Evolutionary conservation across 2,329 filamentous ascomycete genomes (phyloP).

Genomic region (Pseudocercospora crystallina): DNA sequence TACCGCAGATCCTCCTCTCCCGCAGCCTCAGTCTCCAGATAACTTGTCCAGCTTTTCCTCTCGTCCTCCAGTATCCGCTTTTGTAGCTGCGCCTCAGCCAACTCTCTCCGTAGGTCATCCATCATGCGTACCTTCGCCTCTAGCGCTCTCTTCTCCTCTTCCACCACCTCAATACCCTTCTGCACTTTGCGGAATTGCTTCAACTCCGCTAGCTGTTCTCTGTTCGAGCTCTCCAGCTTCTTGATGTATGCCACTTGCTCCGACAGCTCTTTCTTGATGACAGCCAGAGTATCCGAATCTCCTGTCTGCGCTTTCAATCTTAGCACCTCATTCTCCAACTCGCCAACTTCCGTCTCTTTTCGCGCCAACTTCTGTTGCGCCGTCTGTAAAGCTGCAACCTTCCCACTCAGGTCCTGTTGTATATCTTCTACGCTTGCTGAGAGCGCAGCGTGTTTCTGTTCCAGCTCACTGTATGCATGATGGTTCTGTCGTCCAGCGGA

Average conservation of each 20-base stretch:
- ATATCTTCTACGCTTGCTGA: conserved; percentile 57
- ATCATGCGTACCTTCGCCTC: conserved; percentile 75
- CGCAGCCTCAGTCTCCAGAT: conserved; percentile 68
- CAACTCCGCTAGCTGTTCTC: conserved; percentile 76
- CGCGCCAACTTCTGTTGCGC: conserved; percentile 67
- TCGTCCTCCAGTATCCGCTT: conserved; percentile 88
- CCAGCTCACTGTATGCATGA: conserved; percentile 59
- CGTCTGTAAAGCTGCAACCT: conserved; percentile 57
- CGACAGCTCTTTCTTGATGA: conserved; percentile 83
- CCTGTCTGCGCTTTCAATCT: conserved; percentile 82
- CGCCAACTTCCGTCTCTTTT: conserved; percentile 68
- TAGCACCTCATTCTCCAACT: conserved; percentile 79
- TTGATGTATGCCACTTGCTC: conserved; percentile 93
- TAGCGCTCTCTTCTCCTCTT: conserved; percentile 87
- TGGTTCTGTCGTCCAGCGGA: conserved; percentile 66
- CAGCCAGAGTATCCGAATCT: conserved; percentile 78
- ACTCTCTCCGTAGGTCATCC: conserved; percentile 70
- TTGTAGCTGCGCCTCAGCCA: conserved; percentile 77
- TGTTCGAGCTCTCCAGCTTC: conserved; percentile 74
- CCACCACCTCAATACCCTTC: conserved; percentile 87
- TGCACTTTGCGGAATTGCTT: conserved; percentile 77
- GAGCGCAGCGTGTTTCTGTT: conserved; percentile 59
- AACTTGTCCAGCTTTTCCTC: conserved; percentile 79
- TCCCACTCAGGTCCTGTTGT: conserved; percentile 57
- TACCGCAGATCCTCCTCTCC: conserved; percentile 68